Evolutionary conservation across 345 rosid genomes (phyloP).

Genomic region (Odontarrhena argentea): DNA sequence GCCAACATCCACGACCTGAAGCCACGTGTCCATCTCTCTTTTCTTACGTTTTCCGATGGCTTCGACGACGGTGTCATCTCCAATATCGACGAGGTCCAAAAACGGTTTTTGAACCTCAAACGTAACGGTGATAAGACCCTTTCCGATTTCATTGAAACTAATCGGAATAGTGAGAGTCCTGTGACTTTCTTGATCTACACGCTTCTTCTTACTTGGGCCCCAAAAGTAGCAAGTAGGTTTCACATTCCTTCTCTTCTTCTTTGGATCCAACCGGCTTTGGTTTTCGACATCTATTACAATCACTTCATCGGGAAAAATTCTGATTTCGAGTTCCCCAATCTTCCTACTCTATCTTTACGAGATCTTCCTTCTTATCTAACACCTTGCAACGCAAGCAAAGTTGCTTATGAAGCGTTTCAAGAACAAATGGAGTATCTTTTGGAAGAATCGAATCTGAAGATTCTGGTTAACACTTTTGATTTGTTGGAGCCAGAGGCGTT

Average conservation of each 20-base stretch:
- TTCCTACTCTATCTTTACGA: slow-evolving; percentile 13
- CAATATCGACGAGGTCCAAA: slow-evolving; percentile 20
- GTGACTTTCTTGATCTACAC: slow-evolving; percentile 35
- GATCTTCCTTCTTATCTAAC: slow-evolving; percentile 56
- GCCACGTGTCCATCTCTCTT: slow-evolving; percentile 37
- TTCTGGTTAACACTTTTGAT: slow-evolving; percentile 50
- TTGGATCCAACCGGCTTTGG: slow-evolving; percentile 69
- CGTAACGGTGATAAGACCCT: slow-evolving; percentile 6
- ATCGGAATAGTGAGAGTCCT: slow-evolving; percentile 12
- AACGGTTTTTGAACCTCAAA: slow-evolving; percentile 34
- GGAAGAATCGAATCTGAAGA: slow-evolving; percentile 32
- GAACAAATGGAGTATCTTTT: slow-evolving; percentile 37
- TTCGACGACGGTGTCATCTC: slow-evolving; percentile 51
- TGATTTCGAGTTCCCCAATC: slow-evolving; percentile 37
- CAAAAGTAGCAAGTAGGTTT: slow-evolving; percentile 44
- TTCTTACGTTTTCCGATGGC: slow-evolving; percentile 63
- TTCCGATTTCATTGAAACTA: slow-evolving; percentile 28
- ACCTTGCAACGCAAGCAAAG: slow-evolving; percentile 25
- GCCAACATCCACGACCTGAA: slow-evolving; percentile 32
- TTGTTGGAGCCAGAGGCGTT: slow-evolving; percentile 42
- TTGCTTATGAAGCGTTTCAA: neutral
- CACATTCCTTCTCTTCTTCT: slow-evolving; percentile 47
- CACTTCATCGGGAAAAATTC: slow-evolving; percentile 44
- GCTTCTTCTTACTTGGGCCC: slow-evolving; percentile 52
- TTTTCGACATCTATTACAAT: slow-evolving; percentile 52